phyloP scores from a whole-genome alignment of 345 rosid species.

The Triadica sebifera region DNA sequence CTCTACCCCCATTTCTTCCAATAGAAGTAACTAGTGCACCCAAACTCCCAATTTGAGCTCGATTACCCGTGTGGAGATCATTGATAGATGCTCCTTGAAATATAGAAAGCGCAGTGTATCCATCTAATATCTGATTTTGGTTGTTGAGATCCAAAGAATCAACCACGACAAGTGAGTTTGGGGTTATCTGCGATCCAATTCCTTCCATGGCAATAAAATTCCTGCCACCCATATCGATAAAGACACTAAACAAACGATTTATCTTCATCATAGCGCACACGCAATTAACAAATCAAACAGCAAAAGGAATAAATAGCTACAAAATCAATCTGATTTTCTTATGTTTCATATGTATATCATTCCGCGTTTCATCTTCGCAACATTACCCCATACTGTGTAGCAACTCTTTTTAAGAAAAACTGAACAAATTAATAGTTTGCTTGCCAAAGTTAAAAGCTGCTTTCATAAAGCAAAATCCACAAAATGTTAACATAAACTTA shows the following conservation, averaged over 20 bases:
- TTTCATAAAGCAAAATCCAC: too few species aligned
- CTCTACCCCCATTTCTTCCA: conserved; percentile 31
- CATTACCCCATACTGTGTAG: too few species aligned
- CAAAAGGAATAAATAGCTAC: neutral
- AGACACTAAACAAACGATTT: conserved; percentile 43
- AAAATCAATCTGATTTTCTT: conserved; percentile 9
- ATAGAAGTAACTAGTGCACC: conserved; percentile 19
- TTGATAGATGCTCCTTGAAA: conserved; percentile 36
- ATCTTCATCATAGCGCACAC: conserved; percentile 30
- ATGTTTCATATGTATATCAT: neutral
- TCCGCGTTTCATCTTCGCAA: too few species aligned
- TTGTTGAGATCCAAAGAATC: conserved; percentile 31
- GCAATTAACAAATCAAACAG: conserved; percentile 9
- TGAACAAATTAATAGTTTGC: neutral
- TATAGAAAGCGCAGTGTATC: conserved; percentile 28
- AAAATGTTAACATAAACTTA: neutral
- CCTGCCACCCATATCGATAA: conserved; percentile 34
- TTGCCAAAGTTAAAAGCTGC: too few species aligned
- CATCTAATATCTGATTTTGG: conserved; percentile 29
- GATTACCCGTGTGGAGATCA: conserved; percentile 20
- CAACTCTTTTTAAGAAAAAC: conserved; percentile 1
- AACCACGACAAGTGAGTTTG: conserved; percentile 29
- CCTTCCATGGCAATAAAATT: conserved; percentile 34
- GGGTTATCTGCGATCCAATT: conserved; percentile 21
- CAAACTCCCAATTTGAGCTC: conserved; percentile 23